Evolutionary conservation across 129 eudicot genomes (phyloP), one percentile per base, ranked within the genome.

Genomic region (Mikania micrantha): DNA sequence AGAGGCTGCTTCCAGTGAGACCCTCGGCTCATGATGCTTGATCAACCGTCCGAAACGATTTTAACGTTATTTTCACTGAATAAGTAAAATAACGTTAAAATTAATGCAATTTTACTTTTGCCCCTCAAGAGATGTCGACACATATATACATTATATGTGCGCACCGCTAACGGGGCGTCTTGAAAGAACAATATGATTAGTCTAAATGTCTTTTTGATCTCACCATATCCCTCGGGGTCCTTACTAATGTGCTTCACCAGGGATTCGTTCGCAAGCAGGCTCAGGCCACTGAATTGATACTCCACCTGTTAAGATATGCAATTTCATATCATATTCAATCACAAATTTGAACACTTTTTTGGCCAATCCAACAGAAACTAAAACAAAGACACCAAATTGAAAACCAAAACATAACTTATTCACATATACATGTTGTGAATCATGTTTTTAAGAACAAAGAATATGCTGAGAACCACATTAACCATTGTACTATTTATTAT

Each of bases 201-300:
- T 27, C 65, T 40, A 12, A 71, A 57, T 5, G 48, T 8, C 19
- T 10, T 45, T 25, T 17, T 53, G 52, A 49, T 82, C 80, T 73
- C 29, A 90, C 97, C 95, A 74, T 74, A 87, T 60, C 97, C 97
- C 76, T 90, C 95, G 24, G 89, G 95, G 25, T 90, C 97, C 78
- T 85, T 90, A 42, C 67, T 82, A 62, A 87, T 82, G 44, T 87
- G 88, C 45, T 90, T 90, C 24, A 77, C 82, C 79, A 90, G 74
- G 48, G 94, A 77, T 74, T 90, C 97, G 47, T 87, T 90, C 19
- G 95, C 88, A 63, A 90, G 81, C 80, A 90, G 70, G 72, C 95
- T 90, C 81, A 90, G 71, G 38, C 88, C 97, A 71, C 89, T 78
- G 64, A 90, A 82, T 57, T 82, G 90, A 67, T 87, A 90, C 73